A percentile compares a stretch with the other conserved stretches of the same genome.
These are phyloP conservation scores for Melampsora larici-populina DNA, from an alignment of 1,284 basidiomycete genomes.

Conservation along the genomic window DNA sequence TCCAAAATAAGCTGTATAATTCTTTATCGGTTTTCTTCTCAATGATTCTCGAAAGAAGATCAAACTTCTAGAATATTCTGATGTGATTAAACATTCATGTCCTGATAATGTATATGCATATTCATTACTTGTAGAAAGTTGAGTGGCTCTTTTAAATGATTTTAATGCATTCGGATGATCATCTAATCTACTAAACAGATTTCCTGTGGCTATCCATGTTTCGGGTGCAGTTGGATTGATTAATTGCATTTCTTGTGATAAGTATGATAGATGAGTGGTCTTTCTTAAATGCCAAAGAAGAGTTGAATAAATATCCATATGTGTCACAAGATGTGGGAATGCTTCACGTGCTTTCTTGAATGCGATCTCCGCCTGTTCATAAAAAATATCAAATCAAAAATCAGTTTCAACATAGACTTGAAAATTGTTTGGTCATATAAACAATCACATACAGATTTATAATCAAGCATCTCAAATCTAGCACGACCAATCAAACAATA, in stretches of 20 bases:
- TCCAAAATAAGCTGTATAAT: constrained; percentile 99
- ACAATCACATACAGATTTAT: constrained; percentile 65
- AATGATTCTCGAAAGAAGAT: constrained; percentile 84
- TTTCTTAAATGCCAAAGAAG: constrained; percentile 85
- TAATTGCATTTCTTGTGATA: constrained; percentile 81
- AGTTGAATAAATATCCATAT: constrained; percentile 92
- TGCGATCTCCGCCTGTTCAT: constrained; percentile 71
- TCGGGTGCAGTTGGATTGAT: constrained; percentile 70
- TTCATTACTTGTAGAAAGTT: constrained; percentile 9
- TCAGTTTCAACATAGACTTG: background rate
- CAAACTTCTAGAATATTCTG: constrained; percentile 83
- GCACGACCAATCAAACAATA: constrained; percentile 75
- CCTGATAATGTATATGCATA: constrained; percentile 91
- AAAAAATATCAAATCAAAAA: background rate
- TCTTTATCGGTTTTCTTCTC: constrained; percentile 71
- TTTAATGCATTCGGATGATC: constrained; percentile 83
- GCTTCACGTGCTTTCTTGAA: constrained; percentile 73
- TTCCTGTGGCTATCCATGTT: constrained; percentile 90
- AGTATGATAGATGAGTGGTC: constrained; percentile 74
- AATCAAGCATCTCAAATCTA: constrained; percentile 81
- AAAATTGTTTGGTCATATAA: background rate
- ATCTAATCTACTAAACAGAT: constrained; percentile 84
- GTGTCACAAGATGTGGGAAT: constrained; percentile 77
- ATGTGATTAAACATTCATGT: constrained; percentile 82
- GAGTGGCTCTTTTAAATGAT: constrained; percentile 79